Evolutionary conservation across 2,329 filamentous ascomycete species (phyloP).

Genomic region (Myriosclerotinia curreyana): DNA sequence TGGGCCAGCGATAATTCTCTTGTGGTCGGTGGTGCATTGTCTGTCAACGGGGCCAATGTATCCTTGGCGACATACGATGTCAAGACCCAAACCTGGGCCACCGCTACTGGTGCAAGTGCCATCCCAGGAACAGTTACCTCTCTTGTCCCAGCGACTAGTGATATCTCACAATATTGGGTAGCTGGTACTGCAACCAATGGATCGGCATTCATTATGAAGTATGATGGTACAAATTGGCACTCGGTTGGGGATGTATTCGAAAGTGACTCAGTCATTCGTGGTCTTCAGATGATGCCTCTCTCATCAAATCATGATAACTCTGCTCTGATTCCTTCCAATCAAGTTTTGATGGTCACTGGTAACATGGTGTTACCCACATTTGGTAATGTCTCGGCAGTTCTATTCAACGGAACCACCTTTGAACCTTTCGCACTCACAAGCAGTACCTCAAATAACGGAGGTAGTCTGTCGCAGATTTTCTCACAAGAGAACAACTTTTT

Average conservation of each 20-base stretch:
- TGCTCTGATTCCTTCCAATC: slow-evolving; percentile 60
- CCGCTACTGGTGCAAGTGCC: slow-evolving; percentile 56
- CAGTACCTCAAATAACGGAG: slow-evolving; percentile 59
- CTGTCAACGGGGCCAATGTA: slow-evolving; percentile 60
- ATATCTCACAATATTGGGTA: slow-evolving; percentile 76
- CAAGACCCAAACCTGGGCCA: slow-evolving; percentile 62
- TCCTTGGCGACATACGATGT: slow-evolving; percentile 73
- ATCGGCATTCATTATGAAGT: slow-evolving; percentile 77
- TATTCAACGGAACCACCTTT: slow-evolving; percentile 81
- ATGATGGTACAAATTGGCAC: slow-evolving; percentile 69
- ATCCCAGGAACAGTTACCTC: slow-evolving; percentile 80
- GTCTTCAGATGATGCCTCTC: slow-evolving; percentile 77
- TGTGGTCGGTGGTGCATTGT: slow-evolving; percentile 74
- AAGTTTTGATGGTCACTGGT: slow-evolving; percentile 81
- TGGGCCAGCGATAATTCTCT: slow-evolving; percentile 74
- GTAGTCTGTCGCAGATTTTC: slow-evolving; percentile 79
- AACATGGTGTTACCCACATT: slow-evolving; percentile 71
- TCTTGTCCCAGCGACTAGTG: slow-evolving; percentile 69
- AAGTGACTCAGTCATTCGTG: slow-evolving; percentile 65
- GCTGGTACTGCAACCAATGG: slow-evolving; percentile 68
- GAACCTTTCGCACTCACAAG: slow-evolving; percentile 78
- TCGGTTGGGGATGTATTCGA: slow-evolving; percentile 63
- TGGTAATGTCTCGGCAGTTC: slow-evolving; percentile 77
- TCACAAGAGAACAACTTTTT: slow-evolving; percentile 80
- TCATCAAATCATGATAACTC: slow-evolving; percentile 64